Base-by-base conservation (phyloP, 208 protist genomes). In the Lotmaria passim region DNA sequence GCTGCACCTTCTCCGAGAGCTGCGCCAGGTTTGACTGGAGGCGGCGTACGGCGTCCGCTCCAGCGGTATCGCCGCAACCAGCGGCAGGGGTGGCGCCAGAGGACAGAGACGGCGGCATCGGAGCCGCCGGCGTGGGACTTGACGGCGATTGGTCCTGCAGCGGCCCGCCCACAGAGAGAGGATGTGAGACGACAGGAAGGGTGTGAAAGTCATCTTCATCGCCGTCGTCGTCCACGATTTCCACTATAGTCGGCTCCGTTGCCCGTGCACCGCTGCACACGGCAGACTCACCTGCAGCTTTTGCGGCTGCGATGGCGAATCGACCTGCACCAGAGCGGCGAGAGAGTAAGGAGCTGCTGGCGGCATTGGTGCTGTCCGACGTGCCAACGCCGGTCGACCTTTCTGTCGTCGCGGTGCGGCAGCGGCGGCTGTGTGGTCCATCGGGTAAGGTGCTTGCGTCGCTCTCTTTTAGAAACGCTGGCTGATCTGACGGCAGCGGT, bases 1-100 rank as follows among this genome's bases (percentile, higher is more conserved):
- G 57, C 17, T 78, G 71, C 59, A 91, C 82, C 34, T 79, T 69
- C 31, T 78, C 74, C 1, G 82, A 82, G 19, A 88, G 61, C 15
- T 59, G 66, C 12, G 76, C 44, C 8, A 91, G 73, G 11, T 80
- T 59, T 43, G 39, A 23, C 30, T 76, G 76, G 53, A 91, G 55
- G 24, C 44, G 61, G 24, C 41, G 55, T 7, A 53, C 51, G 23
- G 30, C 34, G 17, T 69, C 51, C 7, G 46, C 33, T 6, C 39
- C 19, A 24, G 21, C 30, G 5, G 33, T 41, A n/a, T 55, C 56
- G 14, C 12, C 31, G 21, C 39, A 12, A 23, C 65, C 53, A 3
- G 51, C 48, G 12, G 38, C 43, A 10, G 53, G 17, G 10, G 39
- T 17, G 12, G 17, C 15, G 1, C n/a, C n/a, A n/a, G 43, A 11